Evolutionary conservation across 1,284 basidiomycete genomes (phyloP), one percentile per base, ranked within the genome.

Genomic region (Apiotrichum brassicae): DNA sequence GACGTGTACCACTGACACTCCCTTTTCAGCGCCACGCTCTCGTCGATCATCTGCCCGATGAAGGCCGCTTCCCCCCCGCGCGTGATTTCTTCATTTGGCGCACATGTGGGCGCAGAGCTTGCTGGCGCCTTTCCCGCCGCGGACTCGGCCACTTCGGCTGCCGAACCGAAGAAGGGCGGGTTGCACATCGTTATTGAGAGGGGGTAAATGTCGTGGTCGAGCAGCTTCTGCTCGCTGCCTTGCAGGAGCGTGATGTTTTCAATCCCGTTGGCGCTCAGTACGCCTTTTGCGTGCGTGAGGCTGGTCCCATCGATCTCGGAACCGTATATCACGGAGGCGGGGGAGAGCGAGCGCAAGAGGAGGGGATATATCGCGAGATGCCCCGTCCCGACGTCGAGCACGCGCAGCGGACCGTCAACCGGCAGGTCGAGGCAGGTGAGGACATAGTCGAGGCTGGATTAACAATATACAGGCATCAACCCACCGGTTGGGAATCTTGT

Each of bases 311-410:
- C 85, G 25, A 90, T 74, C 42, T 93, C 89, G 85, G 54, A 14
- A 1, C 79, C 88, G 19, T 81, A 59, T 45, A 92, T 82, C 1
- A 60, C 59, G 77, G 85, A 86, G 2, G 63, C 65, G 2, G 77
- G 66, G 32, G 82, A 75, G 20, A 81, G 66, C 3, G 72, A 76
- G 63, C 83, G 85, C 0, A 80, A 80, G 0, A 97, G 77, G 0
- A 95, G 75, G 0, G 92, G 84, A 59, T 97, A 97, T 55, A 97
- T 91, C 0, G 82, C 87, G 0, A 87, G 86, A 8, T 91, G 84
- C 1, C 93, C 93, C 8, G 90, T 94, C 16, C 93, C 93, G 35
- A 79, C 72, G 53, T 79, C 78, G n/a, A 79, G 63, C 2, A 74
- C 75, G 22, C 63, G 57, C 1, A 75, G 46, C 0, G 41, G 49